Evolutionary conservation across 2,329 filamentous ascomycete genomes (phyloP), one percentile per base, ranked within the genome.

Genomic region (Fusarium pseudoanthophilum): DNA sequence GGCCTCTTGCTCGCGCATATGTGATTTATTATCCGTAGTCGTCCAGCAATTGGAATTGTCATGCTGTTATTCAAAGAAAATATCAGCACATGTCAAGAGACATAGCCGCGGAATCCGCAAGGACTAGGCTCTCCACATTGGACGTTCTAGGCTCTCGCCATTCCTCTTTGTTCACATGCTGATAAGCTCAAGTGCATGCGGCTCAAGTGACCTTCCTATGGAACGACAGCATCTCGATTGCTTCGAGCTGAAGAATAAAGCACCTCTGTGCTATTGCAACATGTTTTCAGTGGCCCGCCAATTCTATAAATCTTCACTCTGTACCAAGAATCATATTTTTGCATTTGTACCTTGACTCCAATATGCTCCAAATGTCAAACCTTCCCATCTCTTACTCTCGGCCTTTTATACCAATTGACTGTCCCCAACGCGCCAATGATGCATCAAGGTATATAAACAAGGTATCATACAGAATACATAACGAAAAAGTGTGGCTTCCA

Each of bases 381-480:
- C 60, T 57, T 59, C 53, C 58, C 56, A 55, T 67, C 59, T 76
- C 61, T 64, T 63, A 30, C 42, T 52, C 18, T 34, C 49, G 45
- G 43, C 68, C 49, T 64, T 64, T 64, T 56, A 24, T 45, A 52
- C 61, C 60, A 39, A 58, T 36, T 68, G 55, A 53, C 62, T 45
- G 68, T 60, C 28, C 55, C 65, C 67, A 58, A 62, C 69, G 70
- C 74, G 71, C 71, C 76, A 43, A 64, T 62, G 61, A 76, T 73
- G 65, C 75, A 69, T 67, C 55, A 65, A 76, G 45, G 62, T 73
- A 77, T 69, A 76, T 64, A 72, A 67, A 67, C 71, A 64, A 78
- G 65, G 72, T 78, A 78, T 78, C 71, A 74, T 77, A 78, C 69
- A 78, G 51, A 70, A 56, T 45, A 70, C 64, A 76, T 34, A 56